A percentile compares a stretch with the other conserved stretches of the same genome.
phyloP scores from a whole-genome alignment of 306 rosid genomes.

The Aeschynomene evenia region DNA sequence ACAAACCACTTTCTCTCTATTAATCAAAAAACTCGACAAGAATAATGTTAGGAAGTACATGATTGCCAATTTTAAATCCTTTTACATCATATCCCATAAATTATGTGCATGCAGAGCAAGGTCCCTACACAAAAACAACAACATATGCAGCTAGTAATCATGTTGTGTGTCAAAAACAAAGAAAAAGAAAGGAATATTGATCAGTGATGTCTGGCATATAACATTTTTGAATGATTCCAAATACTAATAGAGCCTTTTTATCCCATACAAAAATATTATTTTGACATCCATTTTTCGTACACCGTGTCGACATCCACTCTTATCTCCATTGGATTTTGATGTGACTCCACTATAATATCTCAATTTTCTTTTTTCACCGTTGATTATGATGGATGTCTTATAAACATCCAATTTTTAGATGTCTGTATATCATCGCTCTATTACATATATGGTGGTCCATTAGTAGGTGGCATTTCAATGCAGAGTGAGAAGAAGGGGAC shows the following conservation, averaged over 20 bases:
- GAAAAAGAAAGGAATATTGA: constrained; percentile 17
- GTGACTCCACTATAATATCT: too few relatives aligned
- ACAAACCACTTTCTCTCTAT: neutral
- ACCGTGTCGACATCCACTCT: too few relatives aligned
- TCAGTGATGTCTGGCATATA: constrained; percentile 31
- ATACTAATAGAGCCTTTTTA: too few relatives aligned
- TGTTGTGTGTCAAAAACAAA: constrained; percentile 30
- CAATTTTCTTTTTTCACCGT: too few relatives aligned
- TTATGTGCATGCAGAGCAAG: constrained; percentile 7
- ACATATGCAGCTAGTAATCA: constrained; percentile 28
- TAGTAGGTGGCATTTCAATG: constrained; percentile 4
- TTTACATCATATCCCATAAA: neutral
- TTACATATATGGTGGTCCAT: constrained; percentile 19
- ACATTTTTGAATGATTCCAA: constrained; percentile 26
- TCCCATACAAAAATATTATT: too few relatives aligned
- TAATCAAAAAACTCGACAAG: neutral
- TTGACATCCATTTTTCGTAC: too few relatives aligned
- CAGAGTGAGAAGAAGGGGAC: constrained; percentile 9
- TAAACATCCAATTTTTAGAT: too few relatives aligned
- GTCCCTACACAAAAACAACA: constrained; percentile 37
- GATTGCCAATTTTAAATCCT: neutral
- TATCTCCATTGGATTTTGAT: too few relatives aligned
- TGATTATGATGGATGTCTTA: too few relatives aligned
- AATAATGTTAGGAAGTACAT: neutral
- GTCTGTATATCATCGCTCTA: too few relatives aligned